Evolutionary conservation across 139 green algal species (phyloP).

Genomic region (Trebouxia sp.): DNA sequence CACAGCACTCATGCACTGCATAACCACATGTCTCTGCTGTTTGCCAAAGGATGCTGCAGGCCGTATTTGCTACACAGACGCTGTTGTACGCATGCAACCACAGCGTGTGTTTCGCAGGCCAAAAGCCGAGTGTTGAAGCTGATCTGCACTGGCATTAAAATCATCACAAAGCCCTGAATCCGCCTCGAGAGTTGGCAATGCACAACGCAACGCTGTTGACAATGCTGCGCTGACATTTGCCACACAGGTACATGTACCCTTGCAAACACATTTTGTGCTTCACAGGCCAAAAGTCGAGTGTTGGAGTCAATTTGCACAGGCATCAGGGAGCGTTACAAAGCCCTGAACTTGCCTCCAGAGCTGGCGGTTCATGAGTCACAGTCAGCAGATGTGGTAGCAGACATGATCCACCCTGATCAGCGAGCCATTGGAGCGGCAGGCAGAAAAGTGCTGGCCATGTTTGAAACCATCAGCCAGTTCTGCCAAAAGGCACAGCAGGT

Average conservation of each 20-base stretch:
- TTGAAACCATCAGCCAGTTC: slow-evolving; percentile 20
- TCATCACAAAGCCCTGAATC: background rate
- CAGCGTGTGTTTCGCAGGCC: background rate
- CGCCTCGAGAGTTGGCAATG: background rate
- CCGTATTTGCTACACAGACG: too few relatives aligned
- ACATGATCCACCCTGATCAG: slow-evolving; percentile 6
- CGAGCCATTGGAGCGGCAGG: background rate
- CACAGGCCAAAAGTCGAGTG: slow-evolving; percentile 13
- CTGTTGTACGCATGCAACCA: too few relatives aligned
- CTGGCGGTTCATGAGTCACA: background rate
- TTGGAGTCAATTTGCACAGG: slow-evolving; percentile 2
- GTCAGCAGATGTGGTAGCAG: background rate
- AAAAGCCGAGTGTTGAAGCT: background rate
- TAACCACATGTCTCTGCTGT: too few relatives aligned
- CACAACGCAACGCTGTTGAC: too few relatives aligned
- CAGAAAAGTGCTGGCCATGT: slow-evolving; percentile 6
- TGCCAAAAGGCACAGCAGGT: slow-evolving; percentile 1
- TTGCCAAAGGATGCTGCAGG: too few relatives aligned
- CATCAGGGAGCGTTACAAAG: slow-evolving; percentile 26
- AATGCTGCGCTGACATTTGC: too few relatives aligned
- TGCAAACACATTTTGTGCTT: background rate
- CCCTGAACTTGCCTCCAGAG: slow-evolving; percentile 9
- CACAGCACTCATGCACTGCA: too few relatives aligned
- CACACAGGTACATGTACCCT: too few relatives aligned
- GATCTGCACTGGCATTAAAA: background rate